Evolutionary conservation across 2,329 filamentous ascomycete genomes (phyloP).

Genomic region (Sporothrix brasiliensis): DNA sequence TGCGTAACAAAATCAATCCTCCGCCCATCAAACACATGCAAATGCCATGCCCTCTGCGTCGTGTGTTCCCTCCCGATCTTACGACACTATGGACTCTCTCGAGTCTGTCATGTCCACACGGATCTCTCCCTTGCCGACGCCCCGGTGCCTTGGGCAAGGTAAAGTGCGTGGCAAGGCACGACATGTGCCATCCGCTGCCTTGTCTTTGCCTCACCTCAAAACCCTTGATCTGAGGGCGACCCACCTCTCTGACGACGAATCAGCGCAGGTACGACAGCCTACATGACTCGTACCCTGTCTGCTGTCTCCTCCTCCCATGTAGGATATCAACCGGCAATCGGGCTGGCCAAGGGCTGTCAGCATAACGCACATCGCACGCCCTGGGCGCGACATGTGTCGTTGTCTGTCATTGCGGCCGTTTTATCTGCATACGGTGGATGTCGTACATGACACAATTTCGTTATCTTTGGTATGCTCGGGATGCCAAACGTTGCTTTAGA

Average conservation of each 20-base stretch:
- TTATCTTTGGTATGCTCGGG: background rate
- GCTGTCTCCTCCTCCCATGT: background rate
- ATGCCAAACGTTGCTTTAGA: constrained; percentile 5
- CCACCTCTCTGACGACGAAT: background rate
- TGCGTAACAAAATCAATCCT: too few relatives aligned
- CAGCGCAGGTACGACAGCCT: too few relatives aligned
- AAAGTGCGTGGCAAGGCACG: background rate
- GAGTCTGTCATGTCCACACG: background rate
- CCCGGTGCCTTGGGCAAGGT: background rate
- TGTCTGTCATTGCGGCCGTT: background rate
- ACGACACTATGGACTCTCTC: background rate
- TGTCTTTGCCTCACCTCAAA: background rate
- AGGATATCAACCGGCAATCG: constrained; percentile 1
- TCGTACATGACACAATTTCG: background rate
- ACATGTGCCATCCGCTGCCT: background rate
- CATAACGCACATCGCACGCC: background rate
- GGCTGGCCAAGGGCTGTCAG: background rate
- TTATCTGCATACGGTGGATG: too few relatives aligned
- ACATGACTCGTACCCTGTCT: too few relatives aligned
- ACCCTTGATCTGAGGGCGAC: background rate
- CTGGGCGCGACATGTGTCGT: background rate
- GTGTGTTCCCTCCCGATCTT: too few relatives aligned
- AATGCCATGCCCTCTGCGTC: too few relatives aligned
- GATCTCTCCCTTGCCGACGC: background rate
- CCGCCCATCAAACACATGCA: background rate